Conservation (phyloP, 257 asterid species). For the Solanum pennellii region DNA sequence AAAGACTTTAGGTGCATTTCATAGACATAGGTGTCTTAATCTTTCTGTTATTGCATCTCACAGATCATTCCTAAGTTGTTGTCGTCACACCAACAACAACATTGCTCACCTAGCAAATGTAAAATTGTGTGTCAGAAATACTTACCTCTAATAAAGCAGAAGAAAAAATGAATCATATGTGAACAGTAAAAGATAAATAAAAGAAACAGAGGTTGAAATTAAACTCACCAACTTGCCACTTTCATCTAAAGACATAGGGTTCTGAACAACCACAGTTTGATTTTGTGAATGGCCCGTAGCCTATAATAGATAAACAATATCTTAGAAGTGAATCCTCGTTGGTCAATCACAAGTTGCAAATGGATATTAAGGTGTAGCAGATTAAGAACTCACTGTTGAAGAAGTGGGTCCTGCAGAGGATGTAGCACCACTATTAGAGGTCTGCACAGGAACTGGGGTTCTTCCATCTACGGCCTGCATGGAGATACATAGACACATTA, state of each 20-base stretch:
- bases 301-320: conserved; percentile 25
- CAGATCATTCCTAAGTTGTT: background rate
- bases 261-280: conserved; percentile 91
- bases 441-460: conserved; percentile 43
- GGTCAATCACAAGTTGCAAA: background rate
- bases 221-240: conserved; percentile 76
- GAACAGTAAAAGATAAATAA: background rate
- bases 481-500: background rate
- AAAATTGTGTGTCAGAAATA: background rate
- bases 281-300: conserved; percentile 35
- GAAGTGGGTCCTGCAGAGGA: conserved; percentile 36
- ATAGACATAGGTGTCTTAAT: background rate
- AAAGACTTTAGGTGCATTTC: background rate
- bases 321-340: background rate
- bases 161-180: background rate
- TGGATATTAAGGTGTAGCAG: background rate
- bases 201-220: background rate
- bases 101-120: conserved; percentile 50
- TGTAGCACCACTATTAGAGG: conserved; percentile 29
- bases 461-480: conserved; percentile 47
- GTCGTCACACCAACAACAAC: conserved; percentile 85
- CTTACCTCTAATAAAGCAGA: background rate
- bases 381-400: conserved; percentile 40
- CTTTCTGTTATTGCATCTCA: background rate
- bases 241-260: conserved; percentile 80